Conservation (phyloP, 495 filamentous ascomycete genomes). For the Chaetomium tenue region DNA sequence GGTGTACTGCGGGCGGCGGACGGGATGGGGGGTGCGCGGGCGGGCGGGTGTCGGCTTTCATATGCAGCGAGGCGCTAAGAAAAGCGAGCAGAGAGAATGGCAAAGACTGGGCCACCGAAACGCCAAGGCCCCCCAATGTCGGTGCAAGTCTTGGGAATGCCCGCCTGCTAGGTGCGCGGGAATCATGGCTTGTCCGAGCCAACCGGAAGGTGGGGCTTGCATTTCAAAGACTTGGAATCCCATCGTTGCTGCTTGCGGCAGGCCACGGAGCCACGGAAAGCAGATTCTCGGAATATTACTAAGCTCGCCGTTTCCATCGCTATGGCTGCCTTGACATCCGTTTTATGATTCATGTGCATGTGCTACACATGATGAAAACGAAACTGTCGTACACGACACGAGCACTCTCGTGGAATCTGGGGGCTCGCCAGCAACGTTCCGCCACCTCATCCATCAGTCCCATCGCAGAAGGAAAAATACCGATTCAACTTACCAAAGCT, state of each 20-base stretch:
- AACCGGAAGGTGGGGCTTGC: background rate
- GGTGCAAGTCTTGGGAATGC: background rate
- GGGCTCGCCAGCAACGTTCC: no score
- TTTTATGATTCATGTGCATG: no score
- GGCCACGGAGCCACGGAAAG: no score
- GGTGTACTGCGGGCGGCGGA: background rate
- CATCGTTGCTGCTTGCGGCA: no score
- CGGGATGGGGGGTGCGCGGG: no score
- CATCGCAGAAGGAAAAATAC: background rate
- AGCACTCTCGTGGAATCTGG: no score
- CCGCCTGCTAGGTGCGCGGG: conserved; percentile 2
- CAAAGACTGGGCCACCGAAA: background rate
- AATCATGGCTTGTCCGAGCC: conserved; percentile 15
- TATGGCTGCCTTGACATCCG: no score
- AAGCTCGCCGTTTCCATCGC: no score
- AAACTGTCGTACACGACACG: no score
- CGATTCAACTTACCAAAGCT: background rate
- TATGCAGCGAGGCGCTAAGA: conserved; percentile 16
- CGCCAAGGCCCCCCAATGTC: conserved; percentile 11
- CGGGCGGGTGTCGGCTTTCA: conserved; percentile 19
- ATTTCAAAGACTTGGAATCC: background rate
- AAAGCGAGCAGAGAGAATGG: background rate
- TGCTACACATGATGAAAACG: no score
- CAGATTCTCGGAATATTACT: no score
- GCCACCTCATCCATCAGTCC: no score